Evolutionary conservation across 2,329 filamentous ascomycete species (phyloP), one percentile per base, ranked within the genome.

Genomic region (Colletotrichum sojae): DNA sequence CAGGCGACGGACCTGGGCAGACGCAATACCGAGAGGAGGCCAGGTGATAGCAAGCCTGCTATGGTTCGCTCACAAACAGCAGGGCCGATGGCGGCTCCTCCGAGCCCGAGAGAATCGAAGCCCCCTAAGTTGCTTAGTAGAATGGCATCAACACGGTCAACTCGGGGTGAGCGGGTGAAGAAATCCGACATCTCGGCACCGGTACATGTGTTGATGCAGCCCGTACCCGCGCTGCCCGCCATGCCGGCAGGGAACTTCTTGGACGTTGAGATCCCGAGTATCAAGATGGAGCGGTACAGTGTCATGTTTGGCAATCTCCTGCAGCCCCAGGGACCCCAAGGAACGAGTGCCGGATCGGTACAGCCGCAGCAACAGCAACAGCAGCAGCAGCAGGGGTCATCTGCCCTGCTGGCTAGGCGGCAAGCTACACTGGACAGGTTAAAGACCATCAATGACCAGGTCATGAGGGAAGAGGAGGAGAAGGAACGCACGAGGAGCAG

Each of bases 251-350:
- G 77, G 10, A 79, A 82, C 2, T 78, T 91, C 6, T 82, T 98
- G 20, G 86, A 94, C 73, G 87, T 98, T 16, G 89, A 95, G 60
- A 96, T 98, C 66, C 95, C 95, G 1, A 88, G 88, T 57, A 86
- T 93, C 63, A 89, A 92, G 71, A 85, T 98, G 86, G 95, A 98
- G 77, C 86, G 95, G 56, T 98, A 97, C 74, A 97, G 94, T 74
- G 88, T 98, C 72, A 98, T 98, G 95, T 98, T 98, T 76, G 90
- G 91, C 63, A 88, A 88, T 45, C 84, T 98, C 6, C 82, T 97
- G 27, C 87, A 89, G 70, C 78, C 79, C 8, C 78, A 79, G 72
- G 46, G 60, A 39, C 39, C 54, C 36, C 49, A 53, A 16, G 66
- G 39, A 22, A n/a, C 58, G 36, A 46, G 13, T 6, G 25, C 13